These are phyloP conservation scores for Nemania sp. DNA, from an alignment of 2,329 filamentous ascomycete genomes.

Conservation along the genomic window DNA sequence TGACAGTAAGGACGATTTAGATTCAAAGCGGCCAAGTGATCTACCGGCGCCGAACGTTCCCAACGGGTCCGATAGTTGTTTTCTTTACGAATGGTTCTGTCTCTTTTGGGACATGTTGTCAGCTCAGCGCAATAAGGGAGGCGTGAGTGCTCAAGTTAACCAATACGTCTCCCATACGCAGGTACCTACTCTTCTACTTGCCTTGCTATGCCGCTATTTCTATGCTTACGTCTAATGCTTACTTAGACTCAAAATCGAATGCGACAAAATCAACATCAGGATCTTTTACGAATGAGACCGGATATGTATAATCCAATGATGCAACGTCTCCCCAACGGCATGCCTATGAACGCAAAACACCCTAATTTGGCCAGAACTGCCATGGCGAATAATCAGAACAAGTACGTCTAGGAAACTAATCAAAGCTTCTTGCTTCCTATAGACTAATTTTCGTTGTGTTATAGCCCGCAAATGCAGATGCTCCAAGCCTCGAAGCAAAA, in stretches of 20 bases:
- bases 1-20: constrained; percentile 83
- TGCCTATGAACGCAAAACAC: constrained; percentile 70
- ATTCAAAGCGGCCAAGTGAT: constrained; percentile 80
- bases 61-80: constrained; percentile 77
- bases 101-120: constrained; percentile 97
- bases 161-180: constrained; percentile 87
- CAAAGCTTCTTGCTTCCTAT: neutral
- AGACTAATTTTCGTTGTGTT: constrained; percentile 38
- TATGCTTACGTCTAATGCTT: constrained; percentile 43
- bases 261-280: constrained; percentile 81
- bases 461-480: constrained; percentile 77
- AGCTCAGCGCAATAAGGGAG: constrained; percentile 77
- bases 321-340: constrained; percentile 72
- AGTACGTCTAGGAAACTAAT: constrained; percentile 61
- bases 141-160: constrained; percentile 71
- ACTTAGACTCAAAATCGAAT: constrained; percentile 74
- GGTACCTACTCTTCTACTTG: constrained; percentile 63
- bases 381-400: constrained; percentile 81
- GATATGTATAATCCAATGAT: constrained; percentile 74
- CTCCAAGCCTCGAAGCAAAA: constrained; percentile 76
- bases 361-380: constrained; percentile 77
- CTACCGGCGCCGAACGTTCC: constrained; percentile 80
- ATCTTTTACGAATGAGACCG: constrained; percentile 79
- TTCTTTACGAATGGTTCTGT: constrained; percentile 97
- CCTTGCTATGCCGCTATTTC: constrained; percentile 28